Evolutionary conservation across 1,139 yeast genomes (phyloP).

Genomic region (Sugiyamaella paludigena): DNA sequence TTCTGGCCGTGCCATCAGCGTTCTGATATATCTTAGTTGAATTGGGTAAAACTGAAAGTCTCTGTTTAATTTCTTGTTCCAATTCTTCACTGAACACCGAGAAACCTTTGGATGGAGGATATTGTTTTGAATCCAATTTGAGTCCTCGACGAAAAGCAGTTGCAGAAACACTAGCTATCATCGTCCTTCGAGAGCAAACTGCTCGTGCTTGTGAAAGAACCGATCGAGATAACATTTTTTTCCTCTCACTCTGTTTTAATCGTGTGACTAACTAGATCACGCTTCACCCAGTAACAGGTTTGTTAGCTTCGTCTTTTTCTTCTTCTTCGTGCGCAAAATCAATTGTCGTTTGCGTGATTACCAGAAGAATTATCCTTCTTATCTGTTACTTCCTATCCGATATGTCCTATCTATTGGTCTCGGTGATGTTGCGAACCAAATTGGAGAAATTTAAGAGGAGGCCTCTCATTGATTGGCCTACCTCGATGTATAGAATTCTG

Average conservation of each 20-base stretch:
- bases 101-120: conserved; percentile 27
- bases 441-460: too few relatives aligned
- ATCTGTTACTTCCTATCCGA: too few relatives aligned
- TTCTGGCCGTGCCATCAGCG: conserved; percentile 74
- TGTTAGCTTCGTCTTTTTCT: neutral
- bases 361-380: neutral
- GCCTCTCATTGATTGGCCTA: too few relatives aligned
- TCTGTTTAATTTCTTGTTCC: conserved; percentile 34
- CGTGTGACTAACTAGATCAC: too few relatives aligned
- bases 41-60: conserved; percentile 33
- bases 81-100: conserved; percentile 30
- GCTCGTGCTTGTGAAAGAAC: conserved; percentile 12
- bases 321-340: neutral
- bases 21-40: conserved; percentile 55
- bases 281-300: neutral
- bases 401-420: too few relatives aligned
- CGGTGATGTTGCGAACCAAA: too few relatives aligned
- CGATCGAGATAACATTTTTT: conserved; percentile 14
- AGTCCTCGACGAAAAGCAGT: conserved; percentile 16
- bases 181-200: conserved; percentile 4
- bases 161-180: conserved; percentile 5
- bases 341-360: neutral
- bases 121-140: conserved; percentile 24
- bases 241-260: too few relatives aligned
- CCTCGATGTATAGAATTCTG: too few relatives aligned